phyloP scores from a whole-genome alignment of 2,329 filamentous ascomycete species.

The Ascochyta fabae region DNA sequence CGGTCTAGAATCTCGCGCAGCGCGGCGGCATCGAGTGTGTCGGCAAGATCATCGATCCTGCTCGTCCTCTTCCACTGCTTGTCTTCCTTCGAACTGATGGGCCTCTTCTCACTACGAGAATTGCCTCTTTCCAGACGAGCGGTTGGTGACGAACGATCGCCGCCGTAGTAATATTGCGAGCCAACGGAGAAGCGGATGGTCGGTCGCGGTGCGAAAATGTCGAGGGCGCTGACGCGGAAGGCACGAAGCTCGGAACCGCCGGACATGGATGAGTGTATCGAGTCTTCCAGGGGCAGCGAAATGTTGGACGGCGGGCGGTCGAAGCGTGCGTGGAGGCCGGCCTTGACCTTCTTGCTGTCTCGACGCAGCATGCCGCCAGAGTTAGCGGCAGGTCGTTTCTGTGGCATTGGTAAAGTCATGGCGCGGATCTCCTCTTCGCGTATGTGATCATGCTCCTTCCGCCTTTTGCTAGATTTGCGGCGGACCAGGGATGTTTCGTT shows the following conservation, averaged over 20 bases:
- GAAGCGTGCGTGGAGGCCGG: conserved; percentile 61
- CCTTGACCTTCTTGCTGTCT: conserved; percentile 71
- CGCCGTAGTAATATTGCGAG: conserved; percentile 61
- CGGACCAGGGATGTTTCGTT: conserved; percentile 64
- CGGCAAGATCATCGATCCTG: conserved; percentile 73
- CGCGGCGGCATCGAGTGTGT: conserved; percentile 83
- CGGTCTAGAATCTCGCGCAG: conserved; percentile 89
- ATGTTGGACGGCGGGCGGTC: conserved; percentile 71
- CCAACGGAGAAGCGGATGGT: conserved; percentile 77
- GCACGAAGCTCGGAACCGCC: conserved; percentile 75
- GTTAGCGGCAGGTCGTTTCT: conserved; percentile 66
- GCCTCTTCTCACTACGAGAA: conserved; percentile 59
- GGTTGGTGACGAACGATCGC: conserved; percentile 40
- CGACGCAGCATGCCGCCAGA: conserved; percentile 66
- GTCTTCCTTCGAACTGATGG: conserved; percentile 53
- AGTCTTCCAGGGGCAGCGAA: conserved; percentile 76
- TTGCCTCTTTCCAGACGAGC: conserved; percentile 57
- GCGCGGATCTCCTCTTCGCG: conserved; percentile 88
- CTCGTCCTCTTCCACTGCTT: conserved; percentile 64
- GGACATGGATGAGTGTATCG: conserved; percentile 78
- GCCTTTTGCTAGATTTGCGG: conserved; percentile 75
- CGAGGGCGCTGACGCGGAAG: conserved; percentile 80
- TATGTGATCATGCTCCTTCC: conserved; percentile 68
- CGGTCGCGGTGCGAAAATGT: conserved; percentile 83
- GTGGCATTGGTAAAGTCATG: conserved; percentile 74